Evolutionary conservation across 805 yeast species (phyloP).

Genomic region (Candida boidinii): DNA sequence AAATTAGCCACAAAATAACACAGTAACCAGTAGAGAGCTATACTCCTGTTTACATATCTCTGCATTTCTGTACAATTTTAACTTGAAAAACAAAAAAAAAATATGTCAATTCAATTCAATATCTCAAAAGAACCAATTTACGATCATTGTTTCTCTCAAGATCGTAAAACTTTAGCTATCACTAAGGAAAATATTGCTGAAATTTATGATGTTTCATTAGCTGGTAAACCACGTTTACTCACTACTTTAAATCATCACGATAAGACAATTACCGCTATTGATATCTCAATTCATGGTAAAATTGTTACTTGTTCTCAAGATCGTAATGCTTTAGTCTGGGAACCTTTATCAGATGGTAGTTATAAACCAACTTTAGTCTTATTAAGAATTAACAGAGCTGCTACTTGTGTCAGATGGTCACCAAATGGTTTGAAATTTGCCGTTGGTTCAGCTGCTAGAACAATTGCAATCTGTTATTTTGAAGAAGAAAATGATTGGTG

Average conservation of each 20-base stretch:
- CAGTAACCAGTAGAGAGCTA: conserved; percentile 25
- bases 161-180: conserved; percentile 58
- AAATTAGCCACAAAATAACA: background rate
- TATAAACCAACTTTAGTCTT: conserved; percentile 86
- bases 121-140: conserved; percentile 82
- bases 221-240: conserved; percentile 50
- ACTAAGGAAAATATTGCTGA: conserved; percentile 74
- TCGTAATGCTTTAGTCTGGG: conserved; percentile 96
- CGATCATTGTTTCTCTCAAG: conserved; percentile 82
- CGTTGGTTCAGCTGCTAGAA: conserved; percentile 92
- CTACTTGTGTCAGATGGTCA: conserved; percentile 91
- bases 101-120: conserved; percentile 39
- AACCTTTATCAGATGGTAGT: conserved; percentile 49
- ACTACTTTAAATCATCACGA: conserved; percentile 78
- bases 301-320: conserved; percentile 97
- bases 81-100: conserved; percentile 5
- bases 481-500: conserved; percentile 98
- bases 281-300: conserved; percentile 78
- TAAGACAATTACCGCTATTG: conserved; percentile 90
- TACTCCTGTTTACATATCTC: conserved; percentile 19
- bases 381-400: conserved; percentile 89
- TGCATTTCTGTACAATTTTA: background rate
- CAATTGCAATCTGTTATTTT: conserved; percentile 91
- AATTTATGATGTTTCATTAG: conserved; percentile 49
- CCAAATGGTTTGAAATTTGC: conserved; percentile 95